A percentile compares a stretch with the other conserved stretches of the same genome.
phyloP scores from a whole-genome alignment of 441 rosid genomes.

The Populus hybrid region DNA sequence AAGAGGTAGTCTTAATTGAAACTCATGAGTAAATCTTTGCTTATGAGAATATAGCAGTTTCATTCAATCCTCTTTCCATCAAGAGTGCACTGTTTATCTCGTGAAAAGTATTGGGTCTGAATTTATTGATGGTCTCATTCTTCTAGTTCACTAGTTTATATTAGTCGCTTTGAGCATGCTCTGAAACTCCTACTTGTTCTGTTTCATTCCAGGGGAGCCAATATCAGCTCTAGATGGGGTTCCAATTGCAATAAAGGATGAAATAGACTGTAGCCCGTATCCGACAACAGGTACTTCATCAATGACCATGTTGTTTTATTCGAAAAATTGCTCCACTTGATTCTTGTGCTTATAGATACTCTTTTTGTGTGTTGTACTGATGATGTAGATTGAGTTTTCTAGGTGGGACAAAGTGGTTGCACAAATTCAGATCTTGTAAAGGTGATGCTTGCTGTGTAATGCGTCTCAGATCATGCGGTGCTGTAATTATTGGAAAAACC shows the following conservation, averaged over 20 bases:
- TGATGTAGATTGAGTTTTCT: not conserved
- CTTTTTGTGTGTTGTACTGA: no score
- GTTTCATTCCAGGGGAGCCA: constrained; percentile 42
- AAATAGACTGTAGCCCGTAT: constrained; percentile 71
- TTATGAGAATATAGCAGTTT: no score
- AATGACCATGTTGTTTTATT: not conserved
- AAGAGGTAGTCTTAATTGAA: constrained; percentile 33
- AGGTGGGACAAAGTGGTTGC: constrained; percentile 85
- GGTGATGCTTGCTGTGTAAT: constrained; percentile 56
- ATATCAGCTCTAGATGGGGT: constrained; percentile 69
- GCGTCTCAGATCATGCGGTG: constrained; percentile 63
- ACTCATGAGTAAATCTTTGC: not conserved
- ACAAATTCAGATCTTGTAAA: constrained; percentile 45
- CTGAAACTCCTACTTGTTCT: not conserved
- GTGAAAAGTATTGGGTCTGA: no score
- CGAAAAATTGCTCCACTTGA: not conserved
- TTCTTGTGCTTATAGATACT: no score
- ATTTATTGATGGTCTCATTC: no score
- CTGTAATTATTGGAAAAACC: constrained; percentile 65
- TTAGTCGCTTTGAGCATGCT: no score
- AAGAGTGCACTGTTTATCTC: no score
- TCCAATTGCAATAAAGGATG: constrained; percentile 71
- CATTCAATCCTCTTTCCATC: no score
- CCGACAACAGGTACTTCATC: constrained; percentile 56
- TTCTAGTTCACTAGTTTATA: no score